Evolutionary conservation across 345 rosid species (phyloP), one percentile per base, ranked within the genome.

Genomic region (Gossypioides kirkii): DNA sequence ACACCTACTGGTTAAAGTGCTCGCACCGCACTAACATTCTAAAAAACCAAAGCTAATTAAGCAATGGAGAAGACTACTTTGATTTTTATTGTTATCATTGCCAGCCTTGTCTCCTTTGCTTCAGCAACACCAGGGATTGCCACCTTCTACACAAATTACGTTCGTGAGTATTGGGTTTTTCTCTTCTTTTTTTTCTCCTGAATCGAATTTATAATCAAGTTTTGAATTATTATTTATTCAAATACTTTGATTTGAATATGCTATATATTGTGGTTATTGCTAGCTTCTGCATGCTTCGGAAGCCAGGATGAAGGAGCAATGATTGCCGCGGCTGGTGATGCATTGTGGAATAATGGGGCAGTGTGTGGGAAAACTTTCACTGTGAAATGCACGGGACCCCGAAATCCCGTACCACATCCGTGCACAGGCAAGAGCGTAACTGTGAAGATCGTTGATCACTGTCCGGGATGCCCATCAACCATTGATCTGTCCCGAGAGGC

Each of bases 401-500:
- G 53, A 4, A 66, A 73, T 17, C 16, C 59, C 0, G 75, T 77
- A 1, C 76, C 72, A 2, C 61, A 72, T 41, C 76, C 76, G 14
- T 77, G 79, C 58, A 77, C 74, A 3, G 76, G 79, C 10, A 50
- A 59, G 2, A 64, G 58, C 3, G 80, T 80, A 3, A 69, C 49
- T 0, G 80, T 80, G 18, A 77, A 20, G 54, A 46, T 80, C 4
- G 80, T 74, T 10, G 83, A 80, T 67, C 72, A 46, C 3, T 80
- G 80, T 38, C 62, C 54, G 1, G 72, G 72, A 5, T 84, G 84
- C 72, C 71, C 10, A 4, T 72, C 74, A 0, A 77, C 77, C 28
- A 18, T 84, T 11, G 82, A 77, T 41, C 81, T 84, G 55, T 81
- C 86, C 0, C 8, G 3, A 8, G 72, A 81, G 50, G 86, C 87